Evolutionary conservation across 2,329 filamentous ascomycete species (phyloP).

Genomic region (Monosporascus sp.): DNA sequence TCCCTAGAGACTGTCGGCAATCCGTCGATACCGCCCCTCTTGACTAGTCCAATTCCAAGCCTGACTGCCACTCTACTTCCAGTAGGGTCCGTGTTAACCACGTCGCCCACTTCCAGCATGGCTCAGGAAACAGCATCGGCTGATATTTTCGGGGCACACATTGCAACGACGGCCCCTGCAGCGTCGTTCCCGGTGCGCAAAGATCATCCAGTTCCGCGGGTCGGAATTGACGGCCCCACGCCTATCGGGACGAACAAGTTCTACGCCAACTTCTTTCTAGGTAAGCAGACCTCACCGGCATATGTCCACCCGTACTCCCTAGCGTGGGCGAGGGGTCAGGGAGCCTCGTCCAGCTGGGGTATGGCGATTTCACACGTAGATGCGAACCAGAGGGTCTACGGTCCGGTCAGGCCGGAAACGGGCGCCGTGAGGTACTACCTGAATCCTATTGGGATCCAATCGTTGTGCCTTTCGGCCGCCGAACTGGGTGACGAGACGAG

Average conservation of each 20-base stretch:
- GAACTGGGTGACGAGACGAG: slow-evolving; percentile 62
- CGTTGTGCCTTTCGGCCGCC: slow-evolving; percentile 70
- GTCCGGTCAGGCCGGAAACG: slow-evolving; percentile 47
- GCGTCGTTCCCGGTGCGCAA: slow-evolving; percentile 38
- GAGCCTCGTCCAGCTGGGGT: slow-evolving; percentile 65
- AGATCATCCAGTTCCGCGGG: slow-evolving; percentile 55
- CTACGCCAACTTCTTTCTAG: slow-evolving; percentile 75
- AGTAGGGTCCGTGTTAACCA: slow-evolving; percentile 7
- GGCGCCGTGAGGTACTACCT: slow-evolving; percentile 67
- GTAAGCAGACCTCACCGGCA: slow-evolving; percentile 60
- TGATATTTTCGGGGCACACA: slow-evolving; percentile 53
- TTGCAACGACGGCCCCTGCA: slow-evolving; percentile 48
- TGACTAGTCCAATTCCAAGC: slow-evolving; percentile 30
- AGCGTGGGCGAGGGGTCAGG: slow-evolving; percentile 60
- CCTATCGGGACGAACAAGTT: slow-evolving; percentile 75
- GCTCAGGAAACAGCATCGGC: slow-evolving; percentile 16
- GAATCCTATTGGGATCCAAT: slow-evolving; percentile 78
- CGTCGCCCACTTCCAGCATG: slow-evolving; percentile 18
- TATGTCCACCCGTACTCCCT: slow-evolving; percentile 75
- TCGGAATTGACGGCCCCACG: slow-evolving; percentile 40
- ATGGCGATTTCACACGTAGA: slow-evolving; percentile 73
- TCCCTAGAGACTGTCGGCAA: slow-evolving; percentile 24
- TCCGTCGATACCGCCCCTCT: slow-evolving; percentile 18
- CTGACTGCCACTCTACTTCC: slow-evolving; percentile 30
- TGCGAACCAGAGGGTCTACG: slow-evolving; percentile 60